Evolutionary conservation across 495 filamentous ascomycete species (phyloP).

Genomic region (Apodospora peruviana): DNA sequence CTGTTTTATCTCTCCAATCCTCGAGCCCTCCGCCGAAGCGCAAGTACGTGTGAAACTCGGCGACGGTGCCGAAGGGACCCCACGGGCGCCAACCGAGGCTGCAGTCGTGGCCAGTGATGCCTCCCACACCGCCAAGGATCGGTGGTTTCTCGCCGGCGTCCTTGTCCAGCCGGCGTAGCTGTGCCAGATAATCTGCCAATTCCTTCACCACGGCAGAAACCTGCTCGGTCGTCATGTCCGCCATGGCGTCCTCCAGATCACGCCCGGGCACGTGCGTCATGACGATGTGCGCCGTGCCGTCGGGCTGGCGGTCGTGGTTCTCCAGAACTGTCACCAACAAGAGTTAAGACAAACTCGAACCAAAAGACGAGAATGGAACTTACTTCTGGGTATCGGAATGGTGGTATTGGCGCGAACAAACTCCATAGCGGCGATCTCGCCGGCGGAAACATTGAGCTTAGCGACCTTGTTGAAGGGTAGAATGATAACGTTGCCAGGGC

Average conservation of each 20-base stretch:
- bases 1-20: not conserved
- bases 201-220: not conserved
- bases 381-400: constrained; percentile 6
- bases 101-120: not conserved
- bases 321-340: not conserved
- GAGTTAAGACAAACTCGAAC: not conserved
- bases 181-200: not conserved
- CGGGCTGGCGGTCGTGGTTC: constrained; percentile 1
- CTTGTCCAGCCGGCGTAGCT: constrained; percentile 1
- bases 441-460: not conserved
- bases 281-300: constrained; percentile 1
- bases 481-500: not conserved
- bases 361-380: not conserved
- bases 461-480: constrained; percentile 2
- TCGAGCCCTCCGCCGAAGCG: constrained; percentile 1
- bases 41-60: constrained; percentile 2
- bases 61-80: not conserved
- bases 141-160: not conserved
- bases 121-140: not conserved
- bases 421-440: constrained; percentile 7
- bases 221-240: not conserved
- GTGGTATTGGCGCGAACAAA: constrained; percentile 6
- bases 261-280: not conserved
- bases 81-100: not conserved
- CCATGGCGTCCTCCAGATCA: not conserved